Percentiles rank a stretch among this genome's conserved stretches.
Evolutionary conservation across 441 rosid species (phyloP).

Genomic region (Macaranga tanarius): DNA sequence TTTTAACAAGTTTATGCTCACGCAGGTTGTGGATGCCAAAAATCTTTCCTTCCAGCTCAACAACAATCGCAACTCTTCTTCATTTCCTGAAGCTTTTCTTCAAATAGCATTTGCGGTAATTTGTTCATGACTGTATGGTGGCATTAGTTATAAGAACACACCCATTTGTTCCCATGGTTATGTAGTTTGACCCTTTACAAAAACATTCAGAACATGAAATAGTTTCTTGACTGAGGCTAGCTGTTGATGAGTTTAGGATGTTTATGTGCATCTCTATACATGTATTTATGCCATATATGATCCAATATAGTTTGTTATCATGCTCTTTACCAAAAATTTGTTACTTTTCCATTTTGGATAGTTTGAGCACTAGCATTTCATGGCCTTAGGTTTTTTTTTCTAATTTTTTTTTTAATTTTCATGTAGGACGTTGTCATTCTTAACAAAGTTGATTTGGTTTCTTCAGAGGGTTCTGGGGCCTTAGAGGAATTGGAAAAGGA

Average conservation of each 20-base stretch:
- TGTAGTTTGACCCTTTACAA: not conserved
- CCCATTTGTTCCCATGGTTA: not conserved
- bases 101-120: slow-evolving; percentile 95
- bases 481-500: slow-evolving; percentile 75
- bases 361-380: not conserved
- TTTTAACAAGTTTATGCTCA: slow-evolving; percentile 23
- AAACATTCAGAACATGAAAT: not conserved
- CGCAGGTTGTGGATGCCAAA: slow-evolving; percentile 94
- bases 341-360: slow-evolving; percentile 13
- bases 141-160: not conserved
- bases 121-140: not conserved
- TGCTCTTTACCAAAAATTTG: not conserved
- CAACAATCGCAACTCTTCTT: slow-evolving; percentile 49
- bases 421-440: slow-evolving; percentile 86
- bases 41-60: slow-evolving; percentile 78
- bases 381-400: slow-evolving; percentile 21
- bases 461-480: slow-evolving; percentile 46
- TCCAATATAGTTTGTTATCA: not conserved
- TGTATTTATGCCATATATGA: not conserved
- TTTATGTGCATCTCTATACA: not conserved
- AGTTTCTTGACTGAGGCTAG: not conserved
- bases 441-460: slow-evolving; percentile 93
- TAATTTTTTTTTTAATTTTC: slow-evolving; percentile 20
- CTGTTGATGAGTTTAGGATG: not conserved
- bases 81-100: slow-evolving; percentile 91